Evolutionary conservation across 106 monocot species (phyloP), one percentile per base, ranked within the genome.

Genomic region (Dendrobium catenatum): DNA sequence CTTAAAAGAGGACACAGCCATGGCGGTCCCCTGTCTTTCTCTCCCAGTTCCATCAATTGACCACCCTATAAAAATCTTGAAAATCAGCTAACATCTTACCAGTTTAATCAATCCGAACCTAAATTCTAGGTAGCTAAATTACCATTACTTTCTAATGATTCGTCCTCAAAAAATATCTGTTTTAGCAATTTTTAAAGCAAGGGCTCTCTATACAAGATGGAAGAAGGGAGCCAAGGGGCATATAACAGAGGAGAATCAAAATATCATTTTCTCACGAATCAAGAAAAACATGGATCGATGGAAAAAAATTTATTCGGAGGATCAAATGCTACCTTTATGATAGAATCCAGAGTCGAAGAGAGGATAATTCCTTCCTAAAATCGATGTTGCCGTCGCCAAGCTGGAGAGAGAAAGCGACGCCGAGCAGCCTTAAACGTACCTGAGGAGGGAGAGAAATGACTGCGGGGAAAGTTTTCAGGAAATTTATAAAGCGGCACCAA

Each of bases 1-100:
- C 80, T 90, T 82, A 97, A 59, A 64, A 97, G 82, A 40, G 96
- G 94, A 79, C 76, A 81, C 84, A 97, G 85, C 96, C 96, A 97
- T 78, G 94, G 88, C 40, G 96, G 96, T 8, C 83, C 90, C 3
- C 77, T 68, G 26, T 90, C 88, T 37, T 90, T 93, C 8, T 87
- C 46, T 15, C 76, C 82, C 78, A 85, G n/a, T 77, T 83, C 75
- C 55, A 92, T 74, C 87, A 86, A 83, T 67, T 79, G 87, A 33
- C 90, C 87, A 40, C 89, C 87, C 94, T 91, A 77, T 15, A 29
- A 20, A 15, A 51, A 51, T 51, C 51, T 13, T 2, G 13, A 15
- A 7, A 46, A 46, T 46, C 46, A 7, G 9, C 46, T 7, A 46
- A 46, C n/a, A 20, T 66, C 11, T 66, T 20, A 66, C n/a, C 2